Conservation (phyloP, 2,329 filamentous ascomycete genomes). For the Fusarium domesticum region DNA sequence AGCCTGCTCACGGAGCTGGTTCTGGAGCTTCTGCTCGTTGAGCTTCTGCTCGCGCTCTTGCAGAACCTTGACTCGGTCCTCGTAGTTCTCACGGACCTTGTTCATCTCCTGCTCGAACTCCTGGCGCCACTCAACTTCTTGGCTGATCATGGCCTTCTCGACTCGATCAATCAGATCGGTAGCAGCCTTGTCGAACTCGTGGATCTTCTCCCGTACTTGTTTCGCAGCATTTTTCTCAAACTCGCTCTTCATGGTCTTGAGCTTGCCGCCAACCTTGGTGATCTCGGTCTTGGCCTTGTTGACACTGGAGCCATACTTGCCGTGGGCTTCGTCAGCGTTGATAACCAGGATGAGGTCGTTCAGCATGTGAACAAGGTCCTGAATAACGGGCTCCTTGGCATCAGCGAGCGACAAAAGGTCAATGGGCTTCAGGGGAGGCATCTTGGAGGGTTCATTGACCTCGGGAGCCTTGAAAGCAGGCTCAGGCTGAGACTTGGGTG, state of each 20-base stretch:
- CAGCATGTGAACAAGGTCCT: constrained; percentile 90
- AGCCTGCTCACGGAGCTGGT: constrained; percentile 86
- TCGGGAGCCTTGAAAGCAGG: constrained; percentile 53
- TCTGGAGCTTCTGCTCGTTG: constrained; percentile 77
- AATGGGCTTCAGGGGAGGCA: constrained; percentile 65
- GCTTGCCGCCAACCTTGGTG: constrained; percentile 72
- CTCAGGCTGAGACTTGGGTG: constrained; percentile 25
- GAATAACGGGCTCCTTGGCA: constrained; percentile 81
- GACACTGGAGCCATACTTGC: constrained; percentile 75
- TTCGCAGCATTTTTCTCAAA: constrained; percentile 69
- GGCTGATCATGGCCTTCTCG: constrained; percentile 74
- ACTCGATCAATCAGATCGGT: constrained; percentile 86
- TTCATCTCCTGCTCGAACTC: constrained; percentile 87
- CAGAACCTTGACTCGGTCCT: constrained; percentile 74
- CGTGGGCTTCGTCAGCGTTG: constrained; percentile 77
- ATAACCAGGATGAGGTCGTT: constrained; percentile 94
- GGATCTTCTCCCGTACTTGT: constrained; percentile 67
- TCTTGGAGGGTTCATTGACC: constrained; percentile 63
- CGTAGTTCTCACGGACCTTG: constrained; percentile 72
- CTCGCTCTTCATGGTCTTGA: constrained; percentile 67
- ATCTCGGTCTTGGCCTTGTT: constrained; percentile 83
- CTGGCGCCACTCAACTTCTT: constrained; percentile 78
- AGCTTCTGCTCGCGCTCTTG: constrained; percentile 76
- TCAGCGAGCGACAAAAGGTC: constrained; percentile 73
- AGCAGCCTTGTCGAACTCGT: constrained; percentile 82